These are phyloP conservation scores for Cyberlindnera galapagoensis DNA, from an alignment of 805 yeast genomes.

Conservation along the genomic window DNA sequence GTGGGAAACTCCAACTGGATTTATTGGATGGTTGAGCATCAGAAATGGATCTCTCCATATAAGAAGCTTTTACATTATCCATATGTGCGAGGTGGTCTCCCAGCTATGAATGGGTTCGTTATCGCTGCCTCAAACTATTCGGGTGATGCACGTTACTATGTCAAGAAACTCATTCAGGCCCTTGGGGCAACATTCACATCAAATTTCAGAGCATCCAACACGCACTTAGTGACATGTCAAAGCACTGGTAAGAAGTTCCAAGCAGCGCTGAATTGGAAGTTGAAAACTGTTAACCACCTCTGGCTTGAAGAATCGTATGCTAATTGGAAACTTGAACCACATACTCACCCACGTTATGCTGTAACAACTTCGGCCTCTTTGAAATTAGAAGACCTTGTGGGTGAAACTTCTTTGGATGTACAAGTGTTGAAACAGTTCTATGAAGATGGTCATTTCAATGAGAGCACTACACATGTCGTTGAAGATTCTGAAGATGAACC, in stretches of 20 bases:
- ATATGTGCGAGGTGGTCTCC: slow-evolving; percentile 38
- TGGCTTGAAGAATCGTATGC: slow-evolving; percentile 85
- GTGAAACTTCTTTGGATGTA: slow-evolving; percentile 41
- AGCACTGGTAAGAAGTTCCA: slow-evolving; percentile 68
- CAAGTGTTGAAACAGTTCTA: slow-evolving; percentile 31
- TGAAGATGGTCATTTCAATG: slow-evolving; percentile 30
- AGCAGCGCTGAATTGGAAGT: slow-evolving; percentile 65
- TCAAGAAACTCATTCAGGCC: slow-evolving; percentile 53
- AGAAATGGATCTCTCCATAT: slow-evolving; percentile 49
- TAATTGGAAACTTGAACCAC: slow-evolving; percentile 50
- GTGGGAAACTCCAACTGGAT: slow-evolving; percentile 77
- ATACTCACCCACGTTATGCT: slow-evolving; percentile 38
- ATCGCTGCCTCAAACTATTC: slow-evolving; percentile 74
- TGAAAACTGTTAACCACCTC: slow-evolving; percentile 64
- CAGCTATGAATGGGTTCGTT: slow-evolving; percentile 45
- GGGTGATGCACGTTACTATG: slow-evolving; percentile 76
- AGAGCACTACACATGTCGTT: slow-evolving; percentile 13
- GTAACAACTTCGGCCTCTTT: slow-evolving; percentile 17
- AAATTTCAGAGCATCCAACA: slow-evolving; percentile 52
- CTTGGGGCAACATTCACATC: slow-evolving; percentile 78
- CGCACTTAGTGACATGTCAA: slow-evolving; percentile 65
- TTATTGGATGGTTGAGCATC: slow-evolving; percentile 53
- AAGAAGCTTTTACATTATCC: slow-evolving; percentile 67
- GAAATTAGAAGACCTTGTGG: slow-evolving; percentile 40
- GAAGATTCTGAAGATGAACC: slow-evolving; percentile 21